Evolutionary conservation across 805 yeast species (phyloP).

Genomic region (Tetrapisispora taiwanensis): DNA sequence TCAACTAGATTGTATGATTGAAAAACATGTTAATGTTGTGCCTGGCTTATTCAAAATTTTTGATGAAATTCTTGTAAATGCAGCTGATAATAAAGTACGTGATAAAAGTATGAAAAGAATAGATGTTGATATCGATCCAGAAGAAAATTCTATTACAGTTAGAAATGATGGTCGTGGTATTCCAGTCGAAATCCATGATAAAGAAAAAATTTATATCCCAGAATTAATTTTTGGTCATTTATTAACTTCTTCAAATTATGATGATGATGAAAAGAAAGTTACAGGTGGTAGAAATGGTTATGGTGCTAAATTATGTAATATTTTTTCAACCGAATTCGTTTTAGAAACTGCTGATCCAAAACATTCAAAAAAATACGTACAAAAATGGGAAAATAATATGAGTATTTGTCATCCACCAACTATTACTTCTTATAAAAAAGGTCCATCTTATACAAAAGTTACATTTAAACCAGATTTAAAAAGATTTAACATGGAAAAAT

Average conservation of each 20-base stretch:
- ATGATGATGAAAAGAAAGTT: conserved; percentile 89
- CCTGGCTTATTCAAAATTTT: conserved; percentile 95
- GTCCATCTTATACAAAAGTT: conserved; percentile 74
- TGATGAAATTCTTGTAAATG: conserved; percentile 94
- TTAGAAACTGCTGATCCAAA: conserved; percentile 81
- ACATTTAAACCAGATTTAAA: conserved; percentile 80
- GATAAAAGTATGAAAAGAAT: conserved; percentile 84
- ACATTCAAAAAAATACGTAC: conserved; percentile 55
- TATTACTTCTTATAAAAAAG: conserved; percentile 42
- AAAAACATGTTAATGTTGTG: conserved; percentile 61
- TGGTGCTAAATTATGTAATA: conserved; percentile 96
- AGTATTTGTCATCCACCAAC: conserved; percentile 61
- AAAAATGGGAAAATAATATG: conserved; percentile 88
- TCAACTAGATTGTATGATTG: conserved; percentile 48
- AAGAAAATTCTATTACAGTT: conserved; percentile 62
- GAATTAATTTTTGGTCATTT: conserved; percentile 93
- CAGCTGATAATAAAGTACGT: conserved; percentile 96
- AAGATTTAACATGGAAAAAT: conserved; percentile 72
- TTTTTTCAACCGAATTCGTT: conserved; percentile 77
- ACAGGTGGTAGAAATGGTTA: conserved; percentile 98
- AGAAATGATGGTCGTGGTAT: conserved; percentile 93
- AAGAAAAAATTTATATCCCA: conserved; percentile 88
- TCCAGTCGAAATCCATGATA: conserved; percentile 85
- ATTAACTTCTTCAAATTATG: conserved; percentile 90
- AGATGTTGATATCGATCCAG: conserved; percentile 73